Percentiles rank a stretch among this genome's conserved stretches.
Conservation (phyloP, 352 stramenopile species). For the Phytopythium mirpurense region DNA sequence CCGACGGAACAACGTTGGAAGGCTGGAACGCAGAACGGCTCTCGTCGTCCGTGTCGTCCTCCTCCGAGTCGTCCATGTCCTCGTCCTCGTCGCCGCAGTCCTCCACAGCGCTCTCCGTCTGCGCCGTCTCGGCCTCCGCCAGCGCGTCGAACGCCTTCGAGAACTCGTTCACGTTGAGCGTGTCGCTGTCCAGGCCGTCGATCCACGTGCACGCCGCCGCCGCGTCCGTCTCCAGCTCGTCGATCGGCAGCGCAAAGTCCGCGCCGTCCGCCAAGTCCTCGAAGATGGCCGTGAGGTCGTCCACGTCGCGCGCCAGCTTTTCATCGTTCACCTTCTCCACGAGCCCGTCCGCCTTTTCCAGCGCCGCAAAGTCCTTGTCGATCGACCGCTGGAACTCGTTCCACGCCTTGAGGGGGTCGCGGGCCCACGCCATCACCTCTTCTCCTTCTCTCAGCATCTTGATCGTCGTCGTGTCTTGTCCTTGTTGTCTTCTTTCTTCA, state of each 20-base stretch:
- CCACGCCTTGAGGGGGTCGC: constrained; percentile 44
- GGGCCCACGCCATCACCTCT: constrained; percentile 51
- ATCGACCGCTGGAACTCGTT: constrained; percentile 38
- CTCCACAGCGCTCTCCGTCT: constrained; percentile 16
- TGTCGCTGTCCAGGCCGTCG: constrained; percentile 55
- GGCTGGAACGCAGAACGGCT: constrained; percentile 6
- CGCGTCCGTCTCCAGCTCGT: constrained; percentile 29
- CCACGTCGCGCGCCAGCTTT: constrained; percentile 69
- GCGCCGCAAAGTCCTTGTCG: constrained; percentile 30
- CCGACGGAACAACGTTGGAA: constrained; percentile 42
- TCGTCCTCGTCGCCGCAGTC: constrained; percentile 34
- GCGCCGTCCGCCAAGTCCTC: constrained; percentile 60
- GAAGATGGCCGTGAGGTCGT: constrained; percentile 72
- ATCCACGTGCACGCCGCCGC: constrained; percentile 44
- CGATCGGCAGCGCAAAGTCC: constrained; percentile 53
- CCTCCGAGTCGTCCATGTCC: constrained; percentile 30
- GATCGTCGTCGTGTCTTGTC: constrained; percentile 26
- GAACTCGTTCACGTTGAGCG: constrained; percentile 68
- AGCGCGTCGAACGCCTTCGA: constrained; percentile 61
- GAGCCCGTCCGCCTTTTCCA: constrained; percentile 17
- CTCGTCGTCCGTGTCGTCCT: constrained; percentile 22
- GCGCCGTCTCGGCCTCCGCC: constrained; percentile 34
- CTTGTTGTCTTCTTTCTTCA: constrained; percentile 69
- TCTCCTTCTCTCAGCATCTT: constrained; percentile 65
- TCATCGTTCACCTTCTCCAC: constrained; percentile 68